Conservation (phyloP, 192 early-diverging fungal genomes). For the Coemansia sp. region DNA sequence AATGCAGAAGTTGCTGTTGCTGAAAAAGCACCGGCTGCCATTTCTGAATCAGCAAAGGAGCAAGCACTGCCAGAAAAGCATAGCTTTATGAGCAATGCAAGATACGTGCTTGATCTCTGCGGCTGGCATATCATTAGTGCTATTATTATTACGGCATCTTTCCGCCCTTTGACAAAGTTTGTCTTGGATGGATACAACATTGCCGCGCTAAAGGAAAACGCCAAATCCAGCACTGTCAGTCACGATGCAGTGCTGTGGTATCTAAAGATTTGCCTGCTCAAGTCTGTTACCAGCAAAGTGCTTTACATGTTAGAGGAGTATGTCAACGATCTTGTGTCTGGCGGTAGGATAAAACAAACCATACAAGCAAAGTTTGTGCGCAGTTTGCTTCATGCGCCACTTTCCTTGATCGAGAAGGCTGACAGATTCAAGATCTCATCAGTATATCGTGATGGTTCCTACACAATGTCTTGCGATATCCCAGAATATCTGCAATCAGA, state of each 20-base stretch:
- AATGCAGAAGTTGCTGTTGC: too few species aligned
- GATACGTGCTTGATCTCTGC: neutral
- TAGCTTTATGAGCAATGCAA: neutral
- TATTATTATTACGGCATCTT: neutral
- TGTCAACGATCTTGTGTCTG: neutral
- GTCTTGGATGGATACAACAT: slow-evolving; percentile 29
- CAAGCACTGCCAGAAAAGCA: neutral
- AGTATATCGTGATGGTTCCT: neutral
- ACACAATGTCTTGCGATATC: neutral
- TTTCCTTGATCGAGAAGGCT: slow-evolving; percentile 7
- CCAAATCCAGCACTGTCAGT: neutral
- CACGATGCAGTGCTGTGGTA: slow-evolving; percentile 7
- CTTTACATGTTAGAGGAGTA: neutral
- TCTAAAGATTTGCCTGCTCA: neutral
- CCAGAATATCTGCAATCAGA: neutral
- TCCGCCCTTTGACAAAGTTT: slow-evolving; percentile 12
- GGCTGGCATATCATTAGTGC: neutral
- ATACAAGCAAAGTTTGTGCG: neutral
- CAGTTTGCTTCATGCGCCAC: slow-evolving; percentile 1
- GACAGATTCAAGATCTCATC: slow-evolving; percentile 3
- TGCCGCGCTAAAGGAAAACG: slow-evolving; percentile 15
- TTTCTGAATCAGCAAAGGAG: neutral
- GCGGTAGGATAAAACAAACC: neutral
- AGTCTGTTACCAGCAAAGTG: neutral
- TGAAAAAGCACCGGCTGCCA: too few species aligned